Base-by-base conservation (phyloP, 345 rosid genomes). In the Eucalyptus virginea region DNA sequence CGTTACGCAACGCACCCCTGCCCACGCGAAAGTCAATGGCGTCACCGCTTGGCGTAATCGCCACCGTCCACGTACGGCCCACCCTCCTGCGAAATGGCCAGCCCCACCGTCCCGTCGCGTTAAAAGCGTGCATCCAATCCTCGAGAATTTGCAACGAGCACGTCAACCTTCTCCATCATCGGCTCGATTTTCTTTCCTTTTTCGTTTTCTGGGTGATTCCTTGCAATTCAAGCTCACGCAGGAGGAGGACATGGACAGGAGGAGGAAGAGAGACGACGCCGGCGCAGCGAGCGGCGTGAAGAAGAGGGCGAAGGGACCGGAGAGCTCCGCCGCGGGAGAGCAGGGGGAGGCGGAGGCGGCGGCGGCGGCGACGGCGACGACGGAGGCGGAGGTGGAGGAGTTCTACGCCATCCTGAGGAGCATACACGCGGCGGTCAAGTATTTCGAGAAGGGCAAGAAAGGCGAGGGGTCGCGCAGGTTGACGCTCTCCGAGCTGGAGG, bases 311-410 rank as follows among this genome's bases (percentile, higher is more conserved):
- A 72, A 72, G 83, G 47, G 83, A 37, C 28, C 45, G 47, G 83
- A 37, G 47, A 77, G 83, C 23, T 7, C 47, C 5, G 83, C 81
- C 60, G 30, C 9, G 28, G 90, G 86, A 62, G 87, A 85, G 85
- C 26, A 86, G 58, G 48, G 24, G 69, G 62, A 24, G 58, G 62
- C 42, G 32, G 62, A 9, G 62, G 62, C 0, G 62, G 28, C 24
- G 60, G 58, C 10, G 77, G 13, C 7, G n/a, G n/a, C 23, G 67
- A 17, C 80, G 40, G 40, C 81, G 87, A 90, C 89, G 72, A 90
- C 89, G 77, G 93, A 93, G 30, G 92, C 81, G 10, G 93, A 93
- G 90, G 93, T 92, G 86, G 93, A 93, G 58, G 93, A 93, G 89
- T 93, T 93, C 88, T 93, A 87, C 58, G 92, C 91, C 30, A 93